A percentile compares a stretch with the other conserved stretches of the same genome.
These are phyloP conservation scores for Chalciporus pseudorubinellus DNA, from an alignment of 768 basidiomycete species.

Conservation along the genomic window DNA sequence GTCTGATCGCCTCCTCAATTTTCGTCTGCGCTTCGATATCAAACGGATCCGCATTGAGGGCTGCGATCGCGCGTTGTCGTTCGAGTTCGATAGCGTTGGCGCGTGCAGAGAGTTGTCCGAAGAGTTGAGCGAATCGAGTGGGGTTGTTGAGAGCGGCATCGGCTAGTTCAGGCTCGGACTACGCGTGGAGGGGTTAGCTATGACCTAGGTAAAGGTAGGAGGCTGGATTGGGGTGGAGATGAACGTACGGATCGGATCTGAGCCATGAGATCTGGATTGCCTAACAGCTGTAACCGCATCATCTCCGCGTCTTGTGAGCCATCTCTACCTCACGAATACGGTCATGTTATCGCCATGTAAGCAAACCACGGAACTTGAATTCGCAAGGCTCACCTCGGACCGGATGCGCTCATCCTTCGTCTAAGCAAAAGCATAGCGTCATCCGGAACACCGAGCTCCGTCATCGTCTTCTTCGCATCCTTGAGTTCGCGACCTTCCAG, in stretches of 20 bases:
- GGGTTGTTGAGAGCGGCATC: conserved; percentile 68
- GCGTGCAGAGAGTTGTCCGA: conserved; percentile 58
- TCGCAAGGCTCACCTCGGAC: conserved; percentile 37
- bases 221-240: too few relatives aligned
- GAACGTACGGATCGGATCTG: conserved; percentile 63
- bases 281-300: conserved; percentile 85
- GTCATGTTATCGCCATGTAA: neutral
- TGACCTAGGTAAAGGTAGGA: neutral
- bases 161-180: conserved; percentile 84
- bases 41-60: conserved; percentile 84
- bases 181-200: neutral
- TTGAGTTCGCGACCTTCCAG: conserved; percentile 64
- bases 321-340: conserved; percentile 39
- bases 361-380: neutral
- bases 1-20: conserved; percentile 92
- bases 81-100: conserved; percentile 52
- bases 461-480: conserved; percentile 67
- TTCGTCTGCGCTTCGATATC: conserved; percentile 87
- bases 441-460: conserved; percentile 55
- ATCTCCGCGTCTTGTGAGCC: conserved; percentile 83
- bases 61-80: conserved; percentile 58
- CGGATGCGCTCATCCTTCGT: conserved; percentile 49
- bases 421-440: conserved; percentile 68
- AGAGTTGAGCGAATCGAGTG: conserved; percentile 68
- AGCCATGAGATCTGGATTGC: conserved; percentile 77